These are phyloP conservation scores for Stephania cephalantha DNA, from an alignment of 164 flowering plant species.

Conservation along the genomic window DNA sequence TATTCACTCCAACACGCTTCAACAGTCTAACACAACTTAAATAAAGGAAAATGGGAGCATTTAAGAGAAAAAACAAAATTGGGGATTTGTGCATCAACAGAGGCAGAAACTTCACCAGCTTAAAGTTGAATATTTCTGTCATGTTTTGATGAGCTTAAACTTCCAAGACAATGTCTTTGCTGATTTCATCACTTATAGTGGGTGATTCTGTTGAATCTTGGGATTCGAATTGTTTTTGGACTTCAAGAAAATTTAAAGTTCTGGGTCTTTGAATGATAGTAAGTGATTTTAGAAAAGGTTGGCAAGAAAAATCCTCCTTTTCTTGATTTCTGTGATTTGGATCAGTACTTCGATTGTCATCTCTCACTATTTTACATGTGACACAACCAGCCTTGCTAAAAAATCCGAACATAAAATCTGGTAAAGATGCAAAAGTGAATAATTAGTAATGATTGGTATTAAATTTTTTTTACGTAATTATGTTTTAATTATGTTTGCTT, in stretches of 20 bases:
- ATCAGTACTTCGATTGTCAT: neutral
- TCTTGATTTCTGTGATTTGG: neutral
- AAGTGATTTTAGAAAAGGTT: neutral
- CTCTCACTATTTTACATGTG: too few species aligned
- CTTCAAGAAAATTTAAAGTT: slow-evolving; percentile 8
- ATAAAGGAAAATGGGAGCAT: neutral
- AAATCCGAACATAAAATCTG: too few species aligned
- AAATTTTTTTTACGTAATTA: too few species aligned
- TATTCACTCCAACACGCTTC: neutral
- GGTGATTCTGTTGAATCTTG: neutral
- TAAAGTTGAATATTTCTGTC: neutral
- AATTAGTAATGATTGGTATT: too few species aligned
- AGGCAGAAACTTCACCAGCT: neutral
- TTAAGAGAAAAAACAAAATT: neutral
- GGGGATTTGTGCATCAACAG: slow-evolving; percentile 12
- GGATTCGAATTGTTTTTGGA: slow-evolving; percentile 1
- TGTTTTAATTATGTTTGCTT: too few species aligned
- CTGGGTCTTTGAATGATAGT: neutral
- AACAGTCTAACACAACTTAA: neutral
- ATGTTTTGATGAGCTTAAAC: slow-evolving; percentile 13
- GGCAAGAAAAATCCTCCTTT: neutral
- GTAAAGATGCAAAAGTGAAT: too few species aligned
- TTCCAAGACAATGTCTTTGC: slow-evolving; percentile 1
- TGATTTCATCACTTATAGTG: neutral
- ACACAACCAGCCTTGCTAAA: too few species aligned